Base-by-base conservation (phyloP, 805 yeast genomes). In the Saccharomycopsis fibuligera region DNA sequence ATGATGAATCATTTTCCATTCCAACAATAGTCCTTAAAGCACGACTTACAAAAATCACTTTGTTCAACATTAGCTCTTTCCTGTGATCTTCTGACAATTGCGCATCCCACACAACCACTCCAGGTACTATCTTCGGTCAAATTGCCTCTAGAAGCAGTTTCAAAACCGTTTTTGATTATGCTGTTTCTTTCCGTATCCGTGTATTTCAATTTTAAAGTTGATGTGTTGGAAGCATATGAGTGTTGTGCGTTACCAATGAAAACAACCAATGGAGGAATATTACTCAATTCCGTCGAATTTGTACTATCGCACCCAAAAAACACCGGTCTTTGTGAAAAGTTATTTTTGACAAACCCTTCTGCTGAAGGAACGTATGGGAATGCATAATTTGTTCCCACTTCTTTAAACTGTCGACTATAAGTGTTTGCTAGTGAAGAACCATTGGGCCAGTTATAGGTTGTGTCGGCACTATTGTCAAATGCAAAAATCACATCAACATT, bases 341-440 rank as follows among this genome's bases (percentile, higher is more conserved):
- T 83, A 55, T 68, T 57, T 50, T 74, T 72, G 24, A 78, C 59
- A 61, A 86, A 83, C 0, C 87, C 74, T 35, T 71, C 65, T 24
- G 62, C 67, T 61, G 79, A 88, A 12, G 96, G 95, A 47, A 87
- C 89, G 57, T 83, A 76, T 5, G 96, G 95, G 72, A 84, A 85
- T 2, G 81, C 69, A 24, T 84, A 75, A 44, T 78, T 76, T 54
- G 74, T 69, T 25, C 81, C 83, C 56, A 74, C 74, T 17, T 55
- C 35, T 2, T 57, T 50, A 54, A 79, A 81, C 64, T 82, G 88
- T 54, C 89, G 73, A 51, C 69, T 66, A 58, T 75, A 83, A 12
- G 86, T 76, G 44, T 61, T 58, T 17, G 71, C 73, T 44, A 85
- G 58, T 1, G 88, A 73, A 2, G 77, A 57, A 42, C 89, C 91